Evolutionary conservation across 176 grass and related monocot species (phyloP).

Genomic region (Raddia guianensis): DNA sequence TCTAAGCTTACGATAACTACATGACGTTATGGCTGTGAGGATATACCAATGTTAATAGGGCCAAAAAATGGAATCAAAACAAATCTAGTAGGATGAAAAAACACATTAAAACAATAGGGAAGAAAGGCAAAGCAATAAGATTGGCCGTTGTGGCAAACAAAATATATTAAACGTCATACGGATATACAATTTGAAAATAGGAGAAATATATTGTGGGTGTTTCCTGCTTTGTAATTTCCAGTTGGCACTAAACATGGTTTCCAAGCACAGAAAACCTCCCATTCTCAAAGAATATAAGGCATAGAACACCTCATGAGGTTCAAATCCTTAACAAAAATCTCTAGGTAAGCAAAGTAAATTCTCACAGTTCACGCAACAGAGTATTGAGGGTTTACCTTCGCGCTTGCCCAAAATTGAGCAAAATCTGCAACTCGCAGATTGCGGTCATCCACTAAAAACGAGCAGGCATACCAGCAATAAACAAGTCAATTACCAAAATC

Average conservation of each 20-base stretch:
- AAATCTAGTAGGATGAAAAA: neutral
- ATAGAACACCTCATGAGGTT: conserved; percentile 26
- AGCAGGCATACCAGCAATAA: conserved; percentile 90
- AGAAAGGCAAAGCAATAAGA: neutral
- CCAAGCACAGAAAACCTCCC: neutral
- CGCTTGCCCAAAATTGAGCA: conserved; percentile 99
- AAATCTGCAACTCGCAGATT: conserved; percentile 99
- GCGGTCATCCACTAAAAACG: conserved; percentile 99
- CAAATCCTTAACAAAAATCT: conserved; percentile 43
- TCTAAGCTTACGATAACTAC: too few species aligned
- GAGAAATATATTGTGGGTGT: conserved; percentile 3
- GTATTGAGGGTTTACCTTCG: conserved; percentile 56
- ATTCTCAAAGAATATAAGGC: neutral
- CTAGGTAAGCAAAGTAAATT: conserved; percentile 55
- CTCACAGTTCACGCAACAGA: conserved; percentile 57
- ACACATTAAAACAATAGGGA: neutral
- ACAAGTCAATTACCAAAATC: conserved; percentile 55
- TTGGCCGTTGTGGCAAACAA: neutral
- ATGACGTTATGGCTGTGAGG: too few species aligned
- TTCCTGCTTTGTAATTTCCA: neutral
- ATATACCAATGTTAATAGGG: too few species aligned
- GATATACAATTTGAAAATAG: conserved; percentile 26
- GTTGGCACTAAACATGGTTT: conserved; percentile 14
- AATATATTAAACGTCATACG: neutral
- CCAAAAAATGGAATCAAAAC: neutral